Conservation (phyloP, 768 basidiomycete genomes). For the Suillus subluteus region DNA sequence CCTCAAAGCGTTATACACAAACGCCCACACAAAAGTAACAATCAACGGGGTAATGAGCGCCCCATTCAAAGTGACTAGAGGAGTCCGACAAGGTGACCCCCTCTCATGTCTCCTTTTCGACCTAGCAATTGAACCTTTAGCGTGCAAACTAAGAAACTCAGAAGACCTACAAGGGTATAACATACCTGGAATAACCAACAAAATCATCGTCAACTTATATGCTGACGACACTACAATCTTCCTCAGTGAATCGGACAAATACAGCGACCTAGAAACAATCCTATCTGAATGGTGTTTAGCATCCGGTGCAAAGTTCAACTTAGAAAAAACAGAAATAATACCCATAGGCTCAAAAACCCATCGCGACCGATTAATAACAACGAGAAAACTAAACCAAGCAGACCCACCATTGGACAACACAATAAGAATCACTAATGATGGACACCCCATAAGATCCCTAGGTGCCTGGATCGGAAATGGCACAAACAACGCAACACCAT, state of each 20-base stretch:
- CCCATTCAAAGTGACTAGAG: conserved; percentile 15
- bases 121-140: too few relatives aligned
- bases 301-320: conserved; percentile 23
- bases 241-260: background rate
- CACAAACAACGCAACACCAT: background rate
- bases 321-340: conserved; percentile 26
- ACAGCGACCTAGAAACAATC: conserved; percentile 12
- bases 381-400: background rate
- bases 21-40: conserved; percentile 31
- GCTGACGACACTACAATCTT: conserved; percentile 7
- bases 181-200: background rate
- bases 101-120: too few relatives aligned
- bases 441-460: background rate
- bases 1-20: conserved; percentile 26
- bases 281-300: conserved; percentile 18
- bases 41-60: conserved; percentile 36
- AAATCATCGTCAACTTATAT: background rate
- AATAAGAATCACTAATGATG: conserved; percentile 1
- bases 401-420: background rate
- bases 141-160: too few relatives aligned
- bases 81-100: conserved; percentile 41
- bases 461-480: conserved; percentile 2
- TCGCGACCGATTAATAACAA: fast-evolving
- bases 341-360: conserved; percentile 9
- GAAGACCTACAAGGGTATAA: too few relatives aligned